phyloP scores from a whole-genome alignment of 2,329 filamentous ascomycete genomes.

The Ophiosphaerella narmari region DNA sequence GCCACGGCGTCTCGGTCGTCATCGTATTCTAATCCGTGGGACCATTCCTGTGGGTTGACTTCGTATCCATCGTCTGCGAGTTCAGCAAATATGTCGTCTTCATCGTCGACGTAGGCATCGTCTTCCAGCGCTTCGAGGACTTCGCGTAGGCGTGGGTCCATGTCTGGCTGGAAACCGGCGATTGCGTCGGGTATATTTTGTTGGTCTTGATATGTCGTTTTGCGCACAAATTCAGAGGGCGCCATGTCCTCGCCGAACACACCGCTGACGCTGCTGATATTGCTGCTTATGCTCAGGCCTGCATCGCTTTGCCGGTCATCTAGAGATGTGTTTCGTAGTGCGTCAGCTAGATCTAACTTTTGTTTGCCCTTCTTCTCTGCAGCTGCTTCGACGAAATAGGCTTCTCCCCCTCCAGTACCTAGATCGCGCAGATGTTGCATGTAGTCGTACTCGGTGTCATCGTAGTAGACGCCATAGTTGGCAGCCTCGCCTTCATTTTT shows the following conservation, averaged over 20 bases:
- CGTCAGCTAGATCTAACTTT: conserved; percentile 82
- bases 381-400: conserved; percentile 79
- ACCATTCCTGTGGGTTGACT: conserved; percentile 79
- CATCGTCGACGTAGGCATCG: conserved; percentile 85
- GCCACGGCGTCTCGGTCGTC: conserved; percentile 44
- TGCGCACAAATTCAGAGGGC: conserved; percentile 77
- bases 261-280: conserved; percentile 50
- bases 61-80: conserved; percentile 73
- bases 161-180: conserved; percentile 93
- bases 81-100: conserved; percentile 81
- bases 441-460: conserved; percentile 96
- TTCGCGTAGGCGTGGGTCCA: conserved; percentile 91
- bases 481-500: conserved; percentile 96
- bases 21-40: conserved; percentile 57
- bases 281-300: conserved; percentile 50
- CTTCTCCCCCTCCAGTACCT: conserved; percentile 65
- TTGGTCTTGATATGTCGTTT: conserved; percentile 85
- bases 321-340: conserved; percentile 62
- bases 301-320: conserved; percentile 49
- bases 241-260: conserved; percentile 75
- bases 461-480: conserved; percentile 89
- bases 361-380: conserved; percentile 69
- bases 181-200: conserved; percentile 91
- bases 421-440: conserved; percentile 98
- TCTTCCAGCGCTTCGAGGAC: conserved; percentile 93